These are phyloP conservation scores for Spatholobus suberectus DNA, from an alignment of 306 rosid genomes.

Conservation along the genomic window DNA sequence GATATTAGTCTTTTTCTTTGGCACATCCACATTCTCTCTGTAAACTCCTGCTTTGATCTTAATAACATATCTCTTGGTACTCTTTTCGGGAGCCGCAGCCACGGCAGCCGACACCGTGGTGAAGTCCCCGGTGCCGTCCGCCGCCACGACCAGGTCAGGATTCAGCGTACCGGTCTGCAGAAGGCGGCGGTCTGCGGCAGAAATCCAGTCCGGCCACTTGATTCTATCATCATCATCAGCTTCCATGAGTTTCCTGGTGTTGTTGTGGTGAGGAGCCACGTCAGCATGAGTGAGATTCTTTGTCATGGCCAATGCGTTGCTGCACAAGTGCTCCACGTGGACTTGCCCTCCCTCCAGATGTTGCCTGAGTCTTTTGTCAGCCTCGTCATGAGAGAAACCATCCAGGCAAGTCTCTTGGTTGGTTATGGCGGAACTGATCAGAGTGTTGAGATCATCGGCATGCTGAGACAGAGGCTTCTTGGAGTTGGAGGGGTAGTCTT, in stretches of 20 bases:
- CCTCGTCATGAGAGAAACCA: slow-evolving; percentile 70
- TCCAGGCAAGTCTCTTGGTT: slow-evolving; percentile 79
- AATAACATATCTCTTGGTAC: slow-evolving; percentile 61
- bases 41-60: slow-evolving; percentile 76
- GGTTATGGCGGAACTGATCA: slow-evolving; percentile 75
- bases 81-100: slow-evolving; percentile 65
- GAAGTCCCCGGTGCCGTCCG: slow-evolving; percentile 71
- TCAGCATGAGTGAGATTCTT: slow-evolving; percentile 74
- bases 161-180: slow-evolving; percentile 54
- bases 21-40: slow-evolving; percentile 70
- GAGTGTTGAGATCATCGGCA: slow-evolving; percentile 69
- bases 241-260: no score
- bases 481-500: slow-evolving; percentile 52
- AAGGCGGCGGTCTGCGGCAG: slow-evolving; percentile 60
- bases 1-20: slow-evolving; percentile 63
- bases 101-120: slow-evolving; percentile 73
- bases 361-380: slow-evolving; percentile 47
- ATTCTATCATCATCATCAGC: slow-evolving; percentile 17
- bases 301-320: slow-evolving; percentile 74
- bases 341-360: slow-evolving; percentile 43
- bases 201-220: slow-evolving; percentile 76
- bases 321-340: slow-evolving; percentile 62
- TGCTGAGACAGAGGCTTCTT: slow-evolving; percentile 49
- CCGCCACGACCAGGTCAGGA: slow-evolving; percentile 70
- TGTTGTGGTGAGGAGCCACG: no score